Evolutionary conservation across 2,329 filamentous ascomycete genomes (phyloP).

Genomic region (Fusarium anguioides): DNA sequence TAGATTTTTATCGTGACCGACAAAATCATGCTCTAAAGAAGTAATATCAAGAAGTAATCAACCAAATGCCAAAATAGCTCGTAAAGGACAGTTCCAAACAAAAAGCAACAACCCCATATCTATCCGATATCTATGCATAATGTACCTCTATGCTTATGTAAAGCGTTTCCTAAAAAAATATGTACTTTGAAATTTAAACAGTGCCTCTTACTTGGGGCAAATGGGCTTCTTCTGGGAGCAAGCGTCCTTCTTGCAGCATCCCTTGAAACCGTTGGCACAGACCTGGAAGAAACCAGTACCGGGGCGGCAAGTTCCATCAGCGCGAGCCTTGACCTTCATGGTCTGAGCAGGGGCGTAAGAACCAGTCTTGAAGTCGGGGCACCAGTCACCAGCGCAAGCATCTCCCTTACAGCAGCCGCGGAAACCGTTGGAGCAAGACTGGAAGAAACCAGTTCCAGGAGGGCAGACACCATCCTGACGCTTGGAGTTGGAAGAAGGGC

Average conservation of each 20-base stretch:
- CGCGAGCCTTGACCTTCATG: constrained; percentile 18
- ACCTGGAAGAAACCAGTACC: constrained; percentile 24
- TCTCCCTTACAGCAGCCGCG: constrained; percentile 31
- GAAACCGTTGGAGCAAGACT: constrained; percentile 21
- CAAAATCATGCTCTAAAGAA: constrained; percentile 27
- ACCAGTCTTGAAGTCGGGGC: constrained; percentile 30
- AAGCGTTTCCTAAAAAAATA: not conserved
- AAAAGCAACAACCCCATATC: constrained; percentile 2
- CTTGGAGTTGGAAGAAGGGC: not conserved
- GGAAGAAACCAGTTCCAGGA: constrained; percentile 10
- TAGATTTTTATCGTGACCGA: constrained; percentile 24
- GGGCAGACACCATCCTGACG: constrained; percentile 9
- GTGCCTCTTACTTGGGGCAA: constrained; percentile 32
- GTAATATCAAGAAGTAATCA: constrained; percentile 14
- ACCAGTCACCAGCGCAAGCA: constrained; percentile 21
- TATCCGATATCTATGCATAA: constrained; percentile 14
- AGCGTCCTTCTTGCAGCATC: constrained; percentile 35
- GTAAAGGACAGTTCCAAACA: constrained; percentile 9
- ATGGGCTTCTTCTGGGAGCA: constrained; percentile 22
- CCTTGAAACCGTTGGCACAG: constrained; percentile 29
- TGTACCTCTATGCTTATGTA: constrained; percentile 11
- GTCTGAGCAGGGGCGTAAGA: constrained; percentile 26
- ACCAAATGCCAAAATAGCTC: constrained; percentile 17
- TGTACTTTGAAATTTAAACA: not conserved
- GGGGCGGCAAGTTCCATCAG: constrained; percentile 9